A percentile compares a stretch with the other conserved stretches of the same genome.
Conservation (phyloP, 2,329 filamentous ascomycete species). For the Penicillium sp. region DNA sequence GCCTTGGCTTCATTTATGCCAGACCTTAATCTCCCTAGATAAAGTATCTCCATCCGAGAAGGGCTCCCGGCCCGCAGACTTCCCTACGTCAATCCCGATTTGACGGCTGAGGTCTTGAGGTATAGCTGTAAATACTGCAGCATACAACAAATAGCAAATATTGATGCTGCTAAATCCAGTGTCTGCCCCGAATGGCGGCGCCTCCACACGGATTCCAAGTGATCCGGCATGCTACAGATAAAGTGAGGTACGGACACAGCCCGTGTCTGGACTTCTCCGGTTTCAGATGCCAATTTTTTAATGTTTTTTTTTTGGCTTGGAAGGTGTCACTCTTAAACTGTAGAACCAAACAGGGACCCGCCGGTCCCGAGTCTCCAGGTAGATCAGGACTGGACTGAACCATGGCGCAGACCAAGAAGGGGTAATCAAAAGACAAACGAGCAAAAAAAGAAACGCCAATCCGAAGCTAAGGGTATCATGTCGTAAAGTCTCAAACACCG, state of each 20-base stretch:
- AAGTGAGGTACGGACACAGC: background rate
- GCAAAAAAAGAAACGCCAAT: constrained; percentile 7
- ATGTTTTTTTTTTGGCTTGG: background rate
- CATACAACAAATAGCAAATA: background rate
- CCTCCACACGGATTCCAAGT: background rate
- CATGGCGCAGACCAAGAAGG: background rate
- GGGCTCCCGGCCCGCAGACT: background rate
- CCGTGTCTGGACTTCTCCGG: background rate
- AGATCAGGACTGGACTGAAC: background rate
- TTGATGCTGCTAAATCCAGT: constrained; percentile 1
- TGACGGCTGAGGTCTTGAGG: too few species aligned
- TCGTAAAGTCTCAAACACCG: constrained; percentile 13
- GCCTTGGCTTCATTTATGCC: constrained; percentile 16
- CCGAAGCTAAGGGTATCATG: constrained; percentile 18
- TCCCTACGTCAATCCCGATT: background rate
- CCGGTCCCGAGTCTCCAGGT: background rate
- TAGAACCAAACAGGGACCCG: background rate
- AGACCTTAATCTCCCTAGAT: constrained; percentile 12
- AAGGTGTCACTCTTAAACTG: background rate
- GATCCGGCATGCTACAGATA: constrained; percentile 1
- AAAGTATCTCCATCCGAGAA: constrained; percentile 1
- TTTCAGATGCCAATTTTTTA: background rate
- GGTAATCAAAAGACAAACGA: background rate
- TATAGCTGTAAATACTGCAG: too few species aligned
- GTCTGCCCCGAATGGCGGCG: background rate